Conservation (phyloP, 306 rosid genomes). For the Cucumis cinereus region DNA sequence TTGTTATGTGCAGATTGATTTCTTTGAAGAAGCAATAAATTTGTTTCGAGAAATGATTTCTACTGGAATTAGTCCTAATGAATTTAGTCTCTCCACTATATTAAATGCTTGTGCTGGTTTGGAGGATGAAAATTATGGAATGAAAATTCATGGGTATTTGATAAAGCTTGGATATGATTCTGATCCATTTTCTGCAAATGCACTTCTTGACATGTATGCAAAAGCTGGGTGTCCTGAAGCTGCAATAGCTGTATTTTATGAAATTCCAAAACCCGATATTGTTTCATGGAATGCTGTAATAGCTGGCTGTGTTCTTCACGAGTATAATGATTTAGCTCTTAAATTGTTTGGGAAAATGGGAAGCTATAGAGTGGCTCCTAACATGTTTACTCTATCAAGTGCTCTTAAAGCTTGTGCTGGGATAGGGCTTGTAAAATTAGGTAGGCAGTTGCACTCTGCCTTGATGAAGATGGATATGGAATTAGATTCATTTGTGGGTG, state of each 20-base stretch:
- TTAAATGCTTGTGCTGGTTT: slow-evolving; percentile 59
- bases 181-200: slow-evolving; percentile 63
- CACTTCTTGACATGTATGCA: slow-evolving; percentile 82
- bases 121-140: slow-evolving; percentile 35
- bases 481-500: slow-evolving; percentile 49
- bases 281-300: slow-evolving; percentile 88
- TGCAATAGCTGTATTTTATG: slow-evolving; percentile 43
- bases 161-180: slow-evolving; percentile 54
- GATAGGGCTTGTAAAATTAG: slow-evolving; percentile 40
- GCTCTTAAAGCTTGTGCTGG: slow-evolving; percentile 71
- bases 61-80: slow-evolving; percentile 55
- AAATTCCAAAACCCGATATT: slow-evolving; percentile 48
- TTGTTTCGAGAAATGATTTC: slow-evolving; percentile 61
- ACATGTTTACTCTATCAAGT: slow-evolving; percentile 69
- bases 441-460: slow-evolving; percentile 59
- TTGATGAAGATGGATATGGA: slow-evolving; percentile 50
- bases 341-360: slow-evolving; percentile 33
- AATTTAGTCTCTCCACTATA: slow-evolving; percentile 63
- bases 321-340: slow-evolving; percentile 40
- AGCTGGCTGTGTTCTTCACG: slow-evolving; percentile 77
- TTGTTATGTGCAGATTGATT: slow-evolving; percentile 50
- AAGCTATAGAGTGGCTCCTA: slow-evolving; percentile 34
- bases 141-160: slow-evolving; percentile 41
- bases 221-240: slow-evolving; percentile 41
- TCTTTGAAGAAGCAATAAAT: slow-evolving; percentile 31